phyloP scores from a whole-genome alignment of 345 rosid genomes.

The Aquilaria yunnanensis region DNA sequence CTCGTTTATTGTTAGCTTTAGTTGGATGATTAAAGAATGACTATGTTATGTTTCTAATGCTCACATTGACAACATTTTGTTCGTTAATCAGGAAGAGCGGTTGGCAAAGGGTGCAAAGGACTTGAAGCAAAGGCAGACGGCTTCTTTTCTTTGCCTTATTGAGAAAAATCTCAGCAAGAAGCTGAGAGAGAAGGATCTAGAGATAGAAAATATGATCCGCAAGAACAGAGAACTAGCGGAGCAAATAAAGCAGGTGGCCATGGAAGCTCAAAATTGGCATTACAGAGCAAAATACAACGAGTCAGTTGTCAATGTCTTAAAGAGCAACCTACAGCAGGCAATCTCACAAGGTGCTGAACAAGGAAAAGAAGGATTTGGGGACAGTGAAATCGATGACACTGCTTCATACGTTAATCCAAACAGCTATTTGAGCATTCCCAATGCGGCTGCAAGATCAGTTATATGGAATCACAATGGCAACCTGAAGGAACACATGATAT shows the following conservation, averaged over 20 bases:
- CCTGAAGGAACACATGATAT: constrained; percentile 32
- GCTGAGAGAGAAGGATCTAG: constrained; percentile 62
- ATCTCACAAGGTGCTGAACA: constrained; percentile 66
- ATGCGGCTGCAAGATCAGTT: constrained; percentile 15
- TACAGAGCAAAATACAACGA: constrained; percentile 55
- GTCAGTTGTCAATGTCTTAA: constrained; percentile 59
- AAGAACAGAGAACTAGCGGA: constrained; percentile 64
- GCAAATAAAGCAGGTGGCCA: constrained; percentile 53
- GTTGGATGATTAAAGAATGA: too few relatives aligned
- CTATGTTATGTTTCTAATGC: too few relatives aligned
- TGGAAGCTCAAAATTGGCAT: constrained; percentile 81
- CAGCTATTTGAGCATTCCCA: constrained; percentile 29
- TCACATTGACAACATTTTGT: neutral
- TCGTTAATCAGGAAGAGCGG: constrained; percentile 48
- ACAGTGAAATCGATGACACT: constrained; percentile 71
- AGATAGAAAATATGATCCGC: constrained; percentile 61
- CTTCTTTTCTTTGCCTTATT: constrained; percentile 50
- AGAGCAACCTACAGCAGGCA: constrained; percentile 67
- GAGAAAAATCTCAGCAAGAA: constrained; percentile 65
- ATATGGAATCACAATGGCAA: constrained; percentile 15
- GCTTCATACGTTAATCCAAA: constrained; percentile 52
- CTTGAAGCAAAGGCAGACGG: constrained; percentile 59
- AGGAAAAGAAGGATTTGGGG: constrained; percentile 86
- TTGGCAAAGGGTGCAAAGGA: constrained; percentile 60
- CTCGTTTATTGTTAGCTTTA: too few relatives aligned